phyloP scores from a whole-genome alignment of 257 asterid species.

The Linaria vulgaris region DNA sequence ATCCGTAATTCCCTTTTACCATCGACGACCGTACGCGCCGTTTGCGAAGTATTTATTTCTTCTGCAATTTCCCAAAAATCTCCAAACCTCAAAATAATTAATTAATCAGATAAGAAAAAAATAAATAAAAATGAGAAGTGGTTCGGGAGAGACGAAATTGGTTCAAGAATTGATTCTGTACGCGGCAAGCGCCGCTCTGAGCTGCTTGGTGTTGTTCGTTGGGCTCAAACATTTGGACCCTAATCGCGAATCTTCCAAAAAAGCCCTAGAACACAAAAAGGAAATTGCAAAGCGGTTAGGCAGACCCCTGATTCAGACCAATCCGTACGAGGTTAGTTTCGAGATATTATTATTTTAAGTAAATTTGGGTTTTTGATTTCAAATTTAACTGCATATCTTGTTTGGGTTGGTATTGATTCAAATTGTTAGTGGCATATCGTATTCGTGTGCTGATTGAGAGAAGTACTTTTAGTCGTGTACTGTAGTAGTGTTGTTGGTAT shows the following conservation, averaged over 20 bases:
- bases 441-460: too few species aligned
- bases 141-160: slow-evolving; percentile 51
- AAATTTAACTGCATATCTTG: too few species aligned
- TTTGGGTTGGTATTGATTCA: too few species aligned
- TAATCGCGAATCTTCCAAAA: slow-evolving; percentile 74
- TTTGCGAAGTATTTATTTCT: too few species aligned
- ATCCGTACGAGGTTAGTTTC: slow-evolving; percentile 68
- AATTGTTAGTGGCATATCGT: too few species aligned
- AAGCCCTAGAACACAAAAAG: slow-evolving; percentile 77
- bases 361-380: too few species aligned
- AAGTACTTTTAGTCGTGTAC: too few species aligned
- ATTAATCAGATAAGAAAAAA: too few species aligned
- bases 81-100: background rate
- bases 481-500: too few species aligned
- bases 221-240: slow-evolving; percentile 84
- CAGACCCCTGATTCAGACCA: slow-evolving; percentile 72
- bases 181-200: slow-evolving; percentile 91
- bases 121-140: slow-evolving; percentile 34
- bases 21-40: slow-evolving; percentile 14
- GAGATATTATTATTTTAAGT: too few species aligned
- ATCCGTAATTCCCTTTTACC: slow-evolving; percentile 2
- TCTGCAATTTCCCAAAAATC: slow-evolving; percentile 1
- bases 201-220: slow-evolving; percentile 69
- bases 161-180: slow-evolving; percentile 64
- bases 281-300: slow-evolving; percentile 90